These are phyloP conservation scores for Perkinsus marinus DNA, from an alignment of 169 alveolate genomes.

Conservation along the genomic window DNA sequence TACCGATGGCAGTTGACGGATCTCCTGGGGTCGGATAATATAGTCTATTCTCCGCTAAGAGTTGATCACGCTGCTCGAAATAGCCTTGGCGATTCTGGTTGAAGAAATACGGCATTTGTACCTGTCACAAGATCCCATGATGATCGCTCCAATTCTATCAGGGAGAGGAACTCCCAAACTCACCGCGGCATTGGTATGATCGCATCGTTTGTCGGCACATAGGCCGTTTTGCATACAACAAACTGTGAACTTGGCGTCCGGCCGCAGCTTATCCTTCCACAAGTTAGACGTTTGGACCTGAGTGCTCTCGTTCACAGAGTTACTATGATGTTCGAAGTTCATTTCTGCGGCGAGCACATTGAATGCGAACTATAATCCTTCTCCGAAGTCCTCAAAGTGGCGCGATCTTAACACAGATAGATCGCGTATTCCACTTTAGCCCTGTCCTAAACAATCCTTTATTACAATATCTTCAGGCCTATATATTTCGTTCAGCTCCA, in stretches of 20 bases:
- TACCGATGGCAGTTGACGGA: neutral
- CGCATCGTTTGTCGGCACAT: neutral
- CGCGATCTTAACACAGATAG: no score
- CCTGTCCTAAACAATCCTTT: neutral
- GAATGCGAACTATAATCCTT: no score
- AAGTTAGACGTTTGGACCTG: neutral
- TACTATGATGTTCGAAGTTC: no score
- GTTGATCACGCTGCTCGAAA: neutral
- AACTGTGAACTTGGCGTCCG: neutral
- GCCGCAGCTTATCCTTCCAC: neutral
- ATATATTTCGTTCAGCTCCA: neutral
- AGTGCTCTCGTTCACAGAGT: neutral
- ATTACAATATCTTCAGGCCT: neutral
- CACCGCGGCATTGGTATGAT: neutral
- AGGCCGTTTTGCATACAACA: neutral
- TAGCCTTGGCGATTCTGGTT: neutral
- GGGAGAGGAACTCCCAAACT: neutral
- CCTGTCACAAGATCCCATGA: neutral
- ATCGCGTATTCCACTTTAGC: no score
- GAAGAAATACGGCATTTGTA: neutral
- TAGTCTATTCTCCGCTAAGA: neutral
- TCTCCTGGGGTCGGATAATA: neutral
- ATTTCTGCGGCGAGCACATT: no score
- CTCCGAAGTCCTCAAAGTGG: no score
- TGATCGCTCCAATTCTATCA: neutral